phyloP scores from a whole-genome alignment of 2,329 filamentous ascomycete genomes.

The Dryadomyces quercivorus region DNA sequence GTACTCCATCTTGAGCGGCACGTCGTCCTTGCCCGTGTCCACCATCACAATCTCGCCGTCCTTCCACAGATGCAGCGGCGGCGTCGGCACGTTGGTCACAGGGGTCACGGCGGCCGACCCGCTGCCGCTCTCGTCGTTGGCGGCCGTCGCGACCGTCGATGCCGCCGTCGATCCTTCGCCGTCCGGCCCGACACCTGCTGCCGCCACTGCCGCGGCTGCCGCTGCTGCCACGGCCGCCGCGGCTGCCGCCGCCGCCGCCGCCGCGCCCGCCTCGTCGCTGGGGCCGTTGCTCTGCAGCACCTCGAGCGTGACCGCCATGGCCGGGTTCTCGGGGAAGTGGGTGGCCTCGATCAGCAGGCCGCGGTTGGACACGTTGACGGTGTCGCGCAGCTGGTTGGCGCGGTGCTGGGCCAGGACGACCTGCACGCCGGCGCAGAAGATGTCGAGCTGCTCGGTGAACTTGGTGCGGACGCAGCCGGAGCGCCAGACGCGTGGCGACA shows the following conservation, averaged over 20 bases:
- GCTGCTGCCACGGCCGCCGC: slow-evolving; percentile 2
- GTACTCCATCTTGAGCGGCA: slow-evolving; percentile 44
- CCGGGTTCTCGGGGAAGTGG: slow-evolving; percentile 35
- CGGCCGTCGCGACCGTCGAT: not conserved
- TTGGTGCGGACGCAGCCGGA: slow-evolving; percentile 51
- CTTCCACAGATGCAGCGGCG: slow-evolving; percentile 11
- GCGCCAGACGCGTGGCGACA: slow-evolving; percentile 53
- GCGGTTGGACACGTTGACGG: slow-evolving; percentile 34
- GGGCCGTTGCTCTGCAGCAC: slow-evolving; percentile 26
- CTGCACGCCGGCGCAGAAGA: slow-evolving; percentile 53
- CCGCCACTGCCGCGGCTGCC: not conserved
- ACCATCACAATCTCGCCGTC: slow-evolving; percentile 36
- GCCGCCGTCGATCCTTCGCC: not conserved
- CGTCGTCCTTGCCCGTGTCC: slow-evolving; percentile 47
- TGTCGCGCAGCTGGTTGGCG: slow-evolving; percentile 41
- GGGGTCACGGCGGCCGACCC: slow-evolving; percentile 8
- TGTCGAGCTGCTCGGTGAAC: slow-evolving; percentile 47
- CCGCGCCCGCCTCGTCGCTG: slow-evolving; percentile 15
- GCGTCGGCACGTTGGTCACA: slow-evolving; percentile 21
- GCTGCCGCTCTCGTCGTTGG: slow-evolving; percentile 21
- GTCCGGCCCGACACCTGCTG: not conserved
- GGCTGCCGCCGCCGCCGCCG: slow-evolving; percentile 2
- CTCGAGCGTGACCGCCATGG: slow-evolving; percentile 28
- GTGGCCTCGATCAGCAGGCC: slow-evolving; percentile 43
- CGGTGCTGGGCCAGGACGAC: slow-evolving; percentile 48